Conservation (phyloP, 1,139 yeast genomes). For the Diutina ranongensis region DNA sequence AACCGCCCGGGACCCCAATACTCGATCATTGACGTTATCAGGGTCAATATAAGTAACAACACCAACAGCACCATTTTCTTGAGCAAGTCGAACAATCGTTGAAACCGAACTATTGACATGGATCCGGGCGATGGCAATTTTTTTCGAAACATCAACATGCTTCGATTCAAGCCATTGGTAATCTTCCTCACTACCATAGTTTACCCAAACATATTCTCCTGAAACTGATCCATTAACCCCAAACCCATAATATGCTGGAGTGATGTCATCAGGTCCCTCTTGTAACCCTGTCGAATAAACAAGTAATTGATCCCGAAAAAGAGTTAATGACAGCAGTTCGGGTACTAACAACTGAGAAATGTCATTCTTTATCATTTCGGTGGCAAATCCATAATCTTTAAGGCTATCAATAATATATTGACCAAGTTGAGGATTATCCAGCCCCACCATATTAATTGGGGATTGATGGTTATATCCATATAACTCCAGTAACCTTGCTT, state of each 20-base stretch:
- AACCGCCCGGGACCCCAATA: constrained; percentile 15
- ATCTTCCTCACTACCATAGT: constrained; percentile 22
- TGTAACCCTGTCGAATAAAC: constrained; percentile 18
- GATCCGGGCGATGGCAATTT: constrained; percentile 9
- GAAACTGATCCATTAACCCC: constrained; percentile 19
- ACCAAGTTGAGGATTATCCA: constrained; percentile 4
- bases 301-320: constrained; percentile 16
- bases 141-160: constrained; percentile 7
- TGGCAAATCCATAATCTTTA: constrained; percentile 10
- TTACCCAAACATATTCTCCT: constrained; percentile 20
- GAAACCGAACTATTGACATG: constrained; percentile 13
- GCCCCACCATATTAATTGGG: background rate
- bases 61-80: constrained; percentile 20
- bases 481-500: constrained; percentile 2
- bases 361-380: constrained; percentile 14
- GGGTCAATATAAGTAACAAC: constrained; percentile 18
- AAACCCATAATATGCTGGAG: constrained; percentile 28
- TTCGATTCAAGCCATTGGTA: constrained; percentile 19
- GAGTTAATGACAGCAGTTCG: constrained; percentile 19
- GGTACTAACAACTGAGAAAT: constrained; percentile 13
- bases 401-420: background rate
- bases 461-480: background rate
- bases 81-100: constrained; percentile 20
- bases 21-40: constrained; percentile 10
- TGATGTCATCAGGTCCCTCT: constrained; percentile 17